A percentile compares a stretch with the other conserved stretches of the same genome.
phyloP scores from a whole-genome alignment of 805 yeast species.

The Metschnikowia reukaufii region DNA sequence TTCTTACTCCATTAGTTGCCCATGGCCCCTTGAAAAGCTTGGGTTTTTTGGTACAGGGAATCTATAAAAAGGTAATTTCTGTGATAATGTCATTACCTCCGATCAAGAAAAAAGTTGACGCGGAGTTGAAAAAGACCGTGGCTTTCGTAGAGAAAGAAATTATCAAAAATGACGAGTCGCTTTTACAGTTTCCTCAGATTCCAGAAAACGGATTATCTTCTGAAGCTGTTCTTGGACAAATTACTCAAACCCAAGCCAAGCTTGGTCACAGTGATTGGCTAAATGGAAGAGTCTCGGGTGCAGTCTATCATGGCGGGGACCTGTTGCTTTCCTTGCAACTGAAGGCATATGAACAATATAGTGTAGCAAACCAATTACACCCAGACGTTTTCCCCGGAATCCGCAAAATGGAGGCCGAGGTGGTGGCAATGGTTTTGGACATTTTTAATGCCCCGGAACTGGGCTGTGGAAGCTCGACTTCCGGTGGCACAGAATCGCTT shows the following conservation, averaged over 20 bases:
- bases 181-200: conserved; percentile 47
- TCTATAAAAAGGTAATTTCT: conserved; percentile 12
- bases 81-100: conserved; percentile 46
- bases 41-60: neutral
- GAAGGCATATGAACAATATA: conserved; percentile 68
- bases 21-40: conserved; percentile 18
- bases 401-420: conserved; percentile 94
- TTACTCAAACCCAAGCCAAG: conserved; percentile 45
- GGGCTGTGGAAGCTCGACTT: conserved; percentile 72
- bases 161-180: conserved; percentile 50
- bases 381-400: conserved; percentile 98
- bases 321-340: conserved; percentile 74
- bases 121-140: conserved; percentile 53
- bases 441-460: conserved; percentile 74
- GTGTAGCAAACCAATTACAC: conserved; percentile 91
- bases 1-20: conserved; percentile 4
- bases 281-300: conserved; percentile 86
- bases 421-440: conserved; percentile 83
- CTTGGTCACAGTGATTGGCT: conserved; percentile 79
- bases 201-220: conserved; percentile 62
- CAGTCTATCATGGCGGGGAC: conserved; percentile 94
- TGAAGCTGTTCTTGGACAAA: conserved; percentile 46
- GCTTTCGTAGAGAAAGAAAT: conserved; percentile 54
- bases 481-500: conserved; percentile 95
- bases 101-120: conserved; percentile 54